These are phyloP conservation scores for Thielaviopsis populi DNA, from an alignment of 2,329 filamentous ascomycete genomes.

Conservation along the genomic window DNA sequence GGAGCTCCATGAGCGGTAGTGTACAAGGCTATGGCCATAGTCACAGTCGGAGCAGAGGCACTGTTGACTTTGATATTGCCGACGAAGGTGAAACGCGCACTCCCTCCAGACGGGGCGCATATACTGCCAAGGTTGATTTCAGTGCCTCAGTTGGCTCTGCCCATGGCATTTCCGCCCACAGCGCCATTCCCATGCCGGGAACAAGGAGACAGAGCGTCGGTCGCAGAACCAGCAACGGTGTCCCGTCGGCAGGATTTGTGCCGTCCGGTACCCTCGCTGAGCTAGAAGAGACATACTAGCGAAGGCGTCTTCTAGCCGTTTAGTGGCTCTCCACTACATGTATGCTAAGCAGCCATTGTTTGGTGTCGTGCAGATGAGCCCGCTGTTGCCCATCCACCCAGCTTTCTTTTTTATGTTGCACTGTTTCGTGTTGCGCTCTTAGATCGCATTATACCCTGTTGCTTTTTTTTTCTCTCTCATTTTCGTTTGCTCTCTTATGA, in stretches of 20 bases:
- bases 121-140: constrained; percentile 32
- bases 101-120: constrained; percentile 41
- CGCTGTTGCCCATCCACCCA: neutral
- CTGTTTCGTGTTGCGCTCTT: constrained; percentile 9
- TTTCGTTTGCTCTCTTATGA: constrained; percentile 5
- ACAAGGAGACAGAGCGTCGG: constrained; percentile 15
- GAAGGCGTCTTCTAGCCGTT: constrained; percentile 11
- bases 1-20: constrained; percentile 55
- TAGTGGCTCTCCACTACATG: constrained; percentile 2
- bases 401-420: constrained; percentile 9
- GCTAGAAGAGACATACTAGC: constrained; percentile 40
- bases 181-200: constrained; percentile 33
- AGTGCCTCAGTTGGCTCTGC: constrained; percentile 18
- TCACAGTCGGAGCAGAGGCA: constrained; percentile 34
- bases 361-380: too few species aligned
- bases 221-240: constrained; percentile 30
- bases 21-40: constrained; percentile 34
- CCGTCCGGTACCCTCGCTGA: constrained; percentile 29
- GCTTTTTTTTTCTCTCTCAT: constrained; percentile 7
- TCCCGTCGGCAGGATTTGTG: constrained; percentile 16
- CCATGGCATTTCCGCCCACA: constrained; percentile 28
- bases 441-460: constrained; percentile 13
- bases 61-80: constrained; percentile 33
- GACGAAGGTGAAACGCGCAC: constrained; percentile 32
- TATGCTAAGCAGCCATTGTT: too few species aligned